phyloP scores from a whole-genome alignment of 306 rosid species.

The Morella rubra region DNA sequence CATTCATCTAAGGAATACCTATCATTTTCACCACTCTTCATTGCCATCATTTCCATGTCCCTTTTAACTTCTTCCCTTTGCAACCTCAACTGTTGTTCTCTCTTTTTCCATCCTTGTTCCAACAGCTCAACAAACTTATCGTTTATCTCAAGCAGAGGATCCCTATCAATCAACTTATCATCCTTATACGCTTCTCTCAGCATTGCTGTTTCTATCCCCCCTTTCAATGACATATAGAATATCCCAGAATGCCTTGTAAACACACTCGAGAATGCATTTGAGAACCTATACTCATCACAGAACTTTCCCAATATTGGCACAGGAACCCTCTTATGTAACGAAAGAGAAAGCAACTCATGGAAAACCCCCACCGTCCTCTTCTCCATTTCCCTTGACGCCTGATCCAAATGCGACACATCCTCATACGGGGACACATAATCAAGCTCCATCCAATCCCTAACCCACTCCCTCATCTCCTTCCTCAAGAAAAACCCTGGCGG shows the following conservation, averaged over 20 bases:
- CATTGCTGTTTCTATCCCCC: constrained; percentile 78
- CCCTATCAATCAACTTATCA: constrained; percentile 59
- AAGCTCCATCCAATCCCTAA: constrained; percentile 91
- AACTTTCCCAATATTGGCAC: constrained; percentile 82
- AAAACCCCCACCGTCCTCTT: constrained; percentile 52
- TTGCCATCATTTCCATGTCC: constrained; percentile 49
- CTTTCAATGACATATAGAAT: constrained; percentile 82
- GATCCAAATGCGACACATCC: constrained; percentile 61
- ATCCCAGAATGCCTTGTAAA: constrained; percentile 86
- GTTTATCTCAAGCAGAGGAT: constrained; percentile 72
- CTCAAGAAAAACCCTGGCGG: constrained; percentile 69
- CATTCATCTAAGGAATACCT: constrained; percentile 11
- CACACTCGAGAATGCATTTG: constrained; percentile 62
- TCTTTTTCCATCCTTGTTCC: constrained; percentile 79
- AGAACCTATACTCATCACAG: constrained; percentile 71
- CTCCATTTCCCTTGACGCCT: constrained; percentile 71
- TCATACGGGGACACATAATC: constrained; percentile 71
- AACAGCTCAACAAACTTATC: constrained; percentile 66
- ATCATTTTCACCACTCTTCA: constrained; percentile 21
- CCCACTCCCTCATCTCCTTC: constrained; percentile 92
- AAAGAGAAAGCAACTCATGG: constrained; percentile 68
- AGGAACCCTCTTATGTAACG: constrained; percentile 67
- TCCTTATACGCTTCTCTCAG: constrained; percentile 72
- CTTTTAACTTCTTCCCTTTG: constrained; percentile 43
- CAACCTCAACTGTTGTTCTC: constrained; percentile 45